Conservation (phyloP, 768 basidiomycete genomes). For the Naganishia randhawae region DNA sequence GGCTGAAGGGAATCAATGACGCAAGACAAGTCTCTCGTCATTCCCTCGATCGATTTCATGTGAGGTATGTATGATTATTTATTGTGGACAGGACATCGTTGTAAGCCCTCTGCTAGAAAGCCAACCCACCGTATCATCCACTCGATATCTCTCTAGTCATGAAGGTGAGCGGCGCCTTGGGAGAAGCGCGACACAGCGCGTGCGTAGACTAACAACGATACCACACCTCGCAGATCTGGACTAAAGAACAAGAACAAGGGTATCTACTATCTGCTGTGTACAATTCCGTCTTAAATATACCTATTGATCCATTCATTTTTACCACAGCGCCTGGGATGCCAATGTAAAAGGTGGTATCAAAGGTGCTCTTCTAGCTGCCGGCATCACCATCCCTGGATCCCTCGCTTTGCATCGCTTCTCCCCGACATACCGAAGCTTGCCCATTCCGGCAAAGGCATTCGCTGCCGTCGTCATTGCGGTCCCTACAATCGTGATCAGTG, state of each 20-base stretch:
- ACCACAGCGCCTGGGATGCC: conserved; percentile 31
- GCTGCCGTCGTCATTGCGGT: conserved; percentile 39
- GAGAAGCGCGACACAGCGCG: background rate
- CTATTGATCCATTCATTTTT: background rate
- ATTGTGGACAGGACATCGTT: background rate
- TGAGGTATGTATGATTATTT: background rate
- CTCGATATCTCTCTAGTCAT: background rate
- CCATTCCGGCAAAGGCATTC: conserved; percentile 43
- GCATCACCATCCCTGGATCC: conserved; percentile 36
- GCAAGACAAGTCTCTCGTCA: background rate
- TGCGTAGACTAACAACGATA: background rate
- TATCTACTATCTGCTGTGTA: background rate
- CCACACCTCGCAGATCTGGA: background rate
- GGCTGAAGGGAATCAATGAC: background rate
- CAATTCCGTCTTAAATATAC: too few species aligned
- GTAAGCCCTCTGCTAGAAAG: background rate
- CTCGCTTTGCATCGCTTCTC: conserved; percentile 34
- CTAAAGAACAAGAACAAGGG: conserved; percentile 5
- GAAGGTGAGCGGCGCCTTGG: background rate
- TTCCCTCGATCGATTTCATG: background rate
- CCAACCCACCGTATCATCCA: background rate
- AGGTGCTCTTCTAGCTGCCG: conserved; percentile 36
- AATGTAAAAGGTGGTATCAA: conserved; percentile 39
- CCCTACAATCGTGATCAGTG: conserved; percentile 40
- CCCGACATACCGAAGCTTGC: conserved; percentile 38